Evolutionary conservation across 1,284 basidiomycete species (phyloP).

Genomic region (Trametes pubescens): DNA sequence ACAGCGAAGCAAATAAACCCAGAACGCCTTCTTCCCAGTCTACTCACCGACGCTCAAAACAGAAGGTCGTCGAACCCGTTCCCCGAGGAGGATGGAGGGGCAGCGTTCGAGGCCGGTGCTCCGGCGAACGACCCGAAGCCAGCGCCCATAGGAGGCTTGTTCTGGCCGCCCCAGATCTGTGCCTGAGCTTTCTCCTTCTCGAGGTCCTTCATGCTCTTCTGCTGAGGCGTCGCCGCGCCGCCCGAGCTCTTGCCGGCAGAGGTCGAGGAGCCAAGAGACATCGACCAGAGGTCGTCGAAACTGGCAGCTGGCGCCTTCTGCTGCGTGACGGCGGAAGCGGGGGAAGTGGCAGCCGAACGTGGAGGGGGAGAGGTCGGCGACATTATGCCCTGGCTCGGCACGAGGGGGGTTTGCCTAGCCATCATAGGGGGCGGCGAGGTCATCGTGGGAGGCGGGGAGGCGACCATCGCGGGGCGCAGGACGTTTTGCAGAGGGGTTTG

Average conservation of each 20-base stretch:
- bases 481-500: slow-evolving; percentile 30
- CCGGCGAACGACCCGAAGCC: slow-evolving; percentile 57
- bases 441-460: slow-evolving; percentile 18
- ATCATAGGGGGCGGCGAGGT: slow-evolving; percentile 33
- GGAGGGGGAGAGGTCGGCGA: slow-evolving; percentile 32
- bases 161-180: slow-evolving; percentile 74
- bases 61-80: slow-evolving; percentile 46
- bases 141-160: slow-evolving; percentile 44
- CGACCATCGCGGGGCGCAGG: slow-evolving; percentile 20
- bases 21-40: slow-evolving; percentile 3
- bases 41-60: slow-evolving; percentile 35
- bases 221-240: slow-evolving; percentile 40
- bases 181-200: slow-evolving; percentile 86
- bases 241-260: slow-evolving; percentile 32
- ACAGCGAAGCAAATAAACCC: slow-evolving; percentile 23
- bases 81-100: slow-evolving; percentile 37
- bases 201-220: slow-evolving; percentile 87
- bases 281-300: slow-evolving; percentile 93
- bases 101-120: slow-evolving; percentile 31
- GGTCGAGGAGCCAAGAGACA: slow-evolving; percentile 70
- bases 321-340: slow-evolving; percentile 37
- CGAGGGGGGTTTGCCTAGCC: slow-evolving; percentile 29
- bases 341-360: slow-evolving; percentile 32
- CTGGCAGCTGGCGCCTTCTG: slow-evolving; percentile 49
- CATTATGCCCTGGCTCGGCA: slow-evolving; percentile 30